Conservation (phyloP, 164 flowering plant species). For the Tetracentron sinense region DNA sequence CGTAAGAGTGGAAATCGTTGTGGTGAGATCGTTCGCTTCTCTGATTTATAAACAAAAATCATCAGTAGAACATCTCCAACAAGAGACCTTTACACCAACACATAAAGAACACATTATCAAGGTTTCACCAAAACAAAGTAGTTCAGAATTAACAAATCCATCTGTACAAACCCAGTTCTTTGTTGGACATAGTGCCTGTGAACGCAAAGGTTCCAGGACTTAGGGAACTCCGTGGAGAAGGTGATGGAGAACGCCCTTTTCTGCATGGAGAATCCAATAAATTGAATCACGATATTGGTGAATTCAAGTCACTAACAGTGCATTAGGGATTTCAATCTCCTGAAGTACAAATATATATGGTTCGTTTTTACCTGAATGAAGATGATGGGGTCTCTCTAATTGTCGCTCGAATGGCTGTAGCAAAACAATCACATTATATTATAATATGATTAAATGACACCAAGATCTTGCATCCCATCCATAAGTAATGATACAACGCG, state of each 20-base stretch:
- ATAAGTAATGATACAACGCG: background rate
- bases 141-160: background rate
- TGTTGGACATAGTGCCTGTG: slow-evolving; percentile 39
- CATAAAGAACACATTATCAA: background rate
- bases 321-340: background rate
- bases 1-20: slow-evolving; percentile 65
- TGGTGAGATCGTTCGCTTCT: slow-evolving; percentile 59
- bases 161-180: slow-evolving; percentile 36
- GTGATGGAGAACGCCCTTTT: slow-evolving; percentile 58
- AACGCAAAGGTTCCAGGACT: slow-evolving; percentile 48
- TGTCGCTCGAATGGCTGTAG: slow-evolving; percentile 56
- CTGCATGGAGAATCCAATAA: slow-evolving; percentile 28
- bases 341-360: slow-evolving; percentile 1
- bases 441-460: slow-evolving; percentile 5
- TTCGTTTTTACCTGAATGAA: slow-evolving; percentile 12
- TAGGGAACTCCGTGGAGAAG: slow-evolving; percentile 39
- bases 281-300: too few relatives aligned
- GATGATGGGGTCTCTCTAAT: slow-evolving; percentile 50
- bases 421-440: background rate
- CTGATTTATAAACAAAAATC: slow-evolving; percentile 27
- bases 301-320: background rate
- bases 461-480: background rate
- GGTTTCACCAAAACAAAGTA: background rate
- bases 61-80: background rate
- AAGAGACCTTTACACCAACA: background rate